phyloP scores from a whole-genome alignment of 495 filamentous ascomycete genomes.

The Patellaria atrata region DNA sequence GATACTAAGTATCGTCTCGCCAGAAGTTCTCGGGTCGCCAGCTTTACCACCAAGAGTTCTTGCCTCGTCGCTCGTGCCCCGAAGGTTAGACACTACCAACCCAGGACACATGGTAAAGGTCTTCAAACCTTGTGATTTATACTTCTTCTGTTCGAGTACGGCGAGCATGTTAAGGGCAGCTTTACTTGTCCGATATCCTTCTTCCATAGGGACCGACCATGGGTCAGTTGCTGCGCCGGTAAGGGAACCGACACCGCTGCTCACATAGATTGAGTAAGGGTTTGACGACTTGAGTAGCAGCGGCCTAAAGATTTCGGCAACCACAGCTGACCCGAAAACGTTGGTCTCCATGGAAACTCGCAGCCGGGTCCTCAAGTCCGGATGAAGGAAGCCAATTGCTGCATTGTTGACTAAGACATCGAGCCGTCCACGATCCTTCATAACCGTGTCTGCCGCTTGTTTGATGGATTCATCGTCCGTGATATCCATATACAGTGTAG shows the following conservation, averaged over 20 bases:
- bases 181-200: constrained; percentile 21
- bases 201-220: neutral
- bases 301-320: constrained; percentile 19
- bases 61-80: constrained; percentile 23
- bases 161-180: constrained; percentile 24
- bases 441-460: constrained; percentile 12
- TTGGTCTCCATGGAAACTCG: constrained; percentile 23
- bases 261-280: constrained; percentile 23
- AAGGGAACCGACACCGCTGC: constrained; percentile 19
- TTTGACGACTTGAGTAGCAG: constrained; percentile 21
- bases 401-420: constrained; percentile 20
- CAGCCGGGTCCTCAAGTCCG: constrained; percentile 6
- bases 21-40: constrained; percentile 25
- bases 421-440: constrained; percentile 13
- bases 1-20: constrained; percentile 24
- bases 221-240: constrained; percentile 5
- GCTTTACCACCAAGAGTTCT: constrained; percentile 21
- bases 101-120: constrained; percentile 22
- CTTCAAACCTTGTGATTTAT: constrained; percentile 15
- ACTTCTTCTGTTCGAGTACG: constrained; percentile 6
- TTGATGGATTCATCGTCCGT: constrained; percentile 16
- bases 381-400: constrained; percentile 2
- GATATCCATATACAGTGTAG: constrained; percentile 19
- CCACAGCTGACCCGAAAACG: constrained; percentile 22
- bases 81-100: constrained; percentile 28